A percentile compares a stretch with the other conserved stretches of the same genome.
phyloP scores from a whole-genome alignment of 192 early-diverging fungal species.

The Hyaloraphidium curvatum region DNA sequence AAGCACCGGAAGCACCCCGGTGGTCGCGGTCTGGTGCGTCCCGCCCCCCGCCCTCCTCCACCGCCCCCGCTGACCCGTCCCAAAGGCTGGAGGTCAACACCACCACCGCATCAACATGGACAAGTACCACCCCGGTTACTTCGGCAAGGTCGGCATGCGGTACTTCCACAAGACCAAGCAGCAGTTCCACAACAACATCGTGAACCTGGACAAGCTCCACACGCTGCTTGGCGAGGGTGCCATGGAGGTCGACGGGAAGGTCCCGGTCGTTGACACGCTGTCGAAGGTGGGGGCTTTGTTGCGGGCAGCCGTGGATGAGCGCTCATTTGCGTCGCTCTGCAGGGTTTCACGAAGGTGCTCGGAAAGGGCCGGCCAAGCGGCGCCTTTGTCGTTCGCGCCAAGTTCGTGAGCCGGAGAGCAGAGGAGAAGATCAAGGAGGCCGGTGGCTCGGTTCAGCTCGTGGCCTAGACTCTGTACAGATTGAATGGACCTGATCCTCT shows the following conservation, averaged over 20 bases:
- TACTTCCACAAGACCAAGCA: conserved; percentile 94
- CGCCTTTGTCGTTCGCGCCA: conserved; percentile 90
- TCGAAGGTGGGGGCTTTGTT: conserved; percentile 25
- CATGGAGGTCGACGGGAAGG: conserved; percentile 55
- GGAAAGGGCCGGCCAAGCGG: conserved; percentile 74
- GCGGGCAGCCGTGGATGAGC: neutral
- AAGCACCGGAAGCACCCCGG: conserved; percentile 99
- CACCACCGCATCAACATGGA: conserved; percentile 99
- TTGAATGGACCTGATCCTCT: too few species aligned
- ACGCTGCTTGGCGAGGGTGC: conserved; percentile 49
- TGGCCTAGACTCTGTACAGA: too few species aligned
- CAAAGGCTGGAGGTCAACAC: conserved; percentile 86
- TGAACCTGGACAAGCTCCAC: conserved; percentile 94
- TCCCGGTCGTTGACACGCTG: conserved; percentile 80
- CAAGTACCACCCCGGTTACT: conserved; percentile 99
- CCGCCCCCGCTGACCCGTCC: neutral
- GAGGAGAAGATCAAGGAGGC: conserved; percentile 98
- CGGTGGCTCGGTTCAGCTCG: conserved; percentile 38
- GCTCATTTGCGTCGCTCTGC: neutral
- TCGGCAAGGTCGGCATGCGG: conserved; percentile 99
- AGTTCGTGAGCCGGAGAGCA: conserved; percentile 74
- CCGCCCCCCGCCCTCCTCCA: neutral
- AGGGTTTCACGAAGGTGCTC: conserved; percentile 91
- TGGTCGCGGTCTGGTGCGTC: conserved; percentile 74
- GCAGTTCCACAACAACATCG: conserved; percentile 58